A percentile compares a stretch with the other conserved stretches of the same genome.
Conservation (phyloP, 768 basidiomycete species). For the Tremella fuciformis region DNA sequence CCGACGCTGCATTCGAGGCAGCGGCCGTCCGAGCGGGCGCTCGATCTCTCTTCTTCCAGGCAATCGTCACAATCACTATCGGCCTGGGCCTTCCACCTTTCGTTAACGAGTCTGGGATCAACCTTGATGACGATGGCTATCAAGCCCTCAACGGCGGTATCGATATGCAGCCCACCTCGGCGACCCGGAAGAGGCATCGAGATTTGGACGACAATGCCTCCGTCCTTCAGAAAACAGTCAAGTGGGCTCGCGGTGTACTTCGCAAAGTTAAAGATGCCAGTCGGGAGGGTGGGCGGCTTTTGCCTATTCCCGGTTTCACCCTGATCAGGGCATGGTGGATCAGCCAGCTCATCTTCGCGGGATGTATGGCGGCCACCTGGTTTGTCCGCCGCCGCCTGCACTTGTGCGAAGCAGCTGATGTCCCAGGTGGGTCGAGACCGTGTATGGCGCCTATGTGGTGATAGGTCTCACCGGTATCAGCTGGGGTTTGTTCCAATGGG, state of each 20-base stretch:
- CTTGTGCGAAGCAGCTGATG: not conserved
- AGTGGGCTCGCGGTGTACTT: constrained; percentile 2
- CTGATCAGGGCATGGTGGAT: constrained; percentile 65
- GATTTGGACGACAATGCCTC: constrained; percentile 1
- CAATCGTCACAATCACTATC: constrained; percentile 65
- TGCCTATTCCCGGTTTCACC: constrained; percentile 51
- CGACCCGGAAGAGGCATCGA: not conserved
- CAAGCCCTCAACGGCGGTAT: constrained; percentile 16
- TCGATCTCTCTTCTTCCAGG: constrained; percentile 74
- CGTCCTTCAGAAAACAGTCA: not conserved
- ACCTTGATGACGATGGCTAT: constrained; percentile 16
- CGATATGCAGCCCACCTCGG: not conserved
- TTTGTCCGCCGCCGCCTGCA: constrained; percentile 55
- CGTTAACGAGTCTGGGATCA: constrained; percentile 44
- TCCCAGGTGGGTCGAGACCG: constrained; percentile 68
- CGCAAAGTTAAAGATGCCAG: constrained; percentile 22
- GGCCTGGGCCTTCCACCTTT: constrained; percentile 72
- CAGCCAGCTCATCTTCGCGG: constrained; percentile 69
- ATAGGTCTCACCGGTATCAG: constrained; percentile 79
- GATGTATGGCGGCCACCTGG: constrained; percentile 79
- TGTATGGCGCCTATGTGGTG: constrained; percentile 69
- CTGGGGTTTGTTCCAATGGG: constrained; percentile 90
- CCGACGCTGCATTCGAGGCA: constrained; percentile 53
- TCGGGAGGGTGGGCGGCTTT: constrained; percentile 21
- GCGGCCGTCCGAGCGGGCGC: constrained; percentile 81